These are phyloP conservation scores for Paraurostyla sp. DNA, from an alignment of 73 alveolate genomes.

Conservation along the genomic window DNA sequence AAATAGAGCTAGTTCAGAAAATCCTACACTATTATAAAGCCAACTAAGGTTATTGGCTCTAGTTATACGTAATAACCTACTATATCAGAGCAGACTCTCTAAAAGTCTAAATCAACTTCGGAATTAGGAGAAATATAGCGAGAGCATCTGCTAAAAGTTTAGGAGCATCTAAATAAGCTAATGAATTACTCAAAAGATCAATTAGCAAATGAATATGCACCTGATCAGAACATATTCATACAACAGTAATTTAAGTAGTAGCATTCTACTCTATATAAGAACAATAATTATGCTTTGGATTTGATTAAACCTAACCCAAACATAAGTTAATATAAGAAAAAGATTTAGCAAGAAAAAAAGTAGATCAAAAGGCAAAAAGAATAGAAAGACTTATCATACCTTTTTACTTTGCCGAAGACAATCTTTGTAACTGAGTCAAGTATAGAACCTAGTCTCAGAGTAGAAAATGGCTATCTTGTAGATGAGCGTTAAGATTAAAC, in stretches of 20 bases:
- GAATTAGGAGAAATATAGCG: not conserved
- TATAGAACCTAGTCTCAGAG: no score
- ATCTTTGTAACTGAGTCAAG: not conserved
- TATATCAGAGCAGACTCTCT: not conserved
- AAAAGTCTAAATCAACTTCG: not conserved
- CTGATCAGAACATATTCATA: not conserved
- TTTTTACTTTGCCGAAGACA: not conserved
- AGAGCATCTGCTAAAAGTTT: not conserved
- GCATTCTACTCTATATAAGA: not conserved
- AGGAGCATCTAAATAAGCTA: not conserved
- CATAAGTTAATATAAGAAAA: not conserved
- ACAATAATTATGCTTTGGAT: slow-evolving; percentile 40
- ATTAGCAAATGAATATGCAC: not conserved
- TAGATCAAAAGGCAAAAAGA: not conserved
- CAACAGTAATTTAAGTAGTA: not conserved
- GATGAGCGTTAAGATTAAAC: no score
- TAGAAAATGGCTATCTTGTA: no score
- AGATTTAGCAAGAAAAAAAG: not conserved
- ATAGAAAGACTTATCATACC: not conserved
- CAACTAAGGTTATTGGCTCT: not conserved
- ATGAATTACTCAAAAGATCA: not conserved
- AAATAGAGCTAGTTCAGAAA: not conserved
- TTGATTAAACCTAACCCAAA: not conserved
- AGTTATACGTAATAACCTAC: no score
- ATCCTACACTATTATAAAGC: not conserved